phyloP scores from a whole-genome alignment of 495 filamentous ascomycete genomes.

The Penicillium dipodomyicola region DNA sequence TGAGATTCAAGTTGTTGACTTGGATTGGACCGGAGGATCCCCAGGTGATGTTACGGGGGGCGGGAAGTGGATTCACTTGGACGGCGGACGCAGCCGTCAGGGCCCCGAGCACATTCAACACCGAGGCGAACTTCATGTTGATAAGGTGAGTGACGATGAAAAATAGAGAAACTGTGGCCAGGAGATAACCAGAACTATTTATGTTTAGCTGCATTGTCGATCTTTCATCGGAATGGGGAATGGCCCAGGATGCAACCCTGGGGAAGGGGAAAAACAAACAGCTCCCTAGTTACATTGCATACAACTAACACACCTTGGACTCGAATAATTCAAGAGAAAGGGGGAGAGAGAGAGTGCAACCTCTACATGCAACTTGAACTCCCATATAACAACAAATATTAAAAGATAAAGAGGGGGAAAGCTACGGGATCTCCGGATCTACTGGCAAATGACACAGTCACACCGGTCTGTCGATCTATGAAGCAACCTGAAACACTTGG shows the following conservation, averaged over 20 bases:
- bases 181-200: conserved; percentile 17
- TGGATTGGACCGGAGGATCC: conserved; percentile 49
- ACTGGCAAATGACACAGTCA: conserved; percentile 7
- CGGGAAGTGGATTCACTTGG: conserved; percentile 54
- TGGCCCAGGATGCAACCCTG: conserved; percentile 8
- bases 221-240: conserved; percentile 15
- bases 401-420: conserved; percentile 6
- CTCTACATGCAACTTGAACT: conserved; percentile 19
- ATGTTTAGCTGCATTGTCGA: conserved; percentile 25
- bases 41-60: conserved; percentile 54
- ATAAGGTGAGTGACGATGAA: conserved; percentile 9
- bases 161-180: neutral
- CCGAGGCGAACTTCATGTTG: conserved; percentile 33
- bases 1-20: conserved; percentile 30
- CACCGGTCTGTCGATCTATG: neutral
- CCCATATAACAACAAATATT: neutral
- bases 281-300: conserved; percentile 20
- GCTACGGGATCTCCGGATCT: neutral
- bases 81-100: conserved; percentile 40
- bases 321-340: no score
- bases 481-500: neutral
- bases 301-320: neutral
- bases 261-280: conserved; percentile 9
- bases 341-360: conserved; percentile 12
- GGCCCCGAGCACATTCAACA: conserved; percentile 27